A percentile compares a stretch with the other conserved stretches of the same genome.
These are phyloP conservation scores for Dissoconium aciculare DNA, from an alignment of 2,329 filamentous ascomycete genomes.

Conservation along the genomic window DNA sequence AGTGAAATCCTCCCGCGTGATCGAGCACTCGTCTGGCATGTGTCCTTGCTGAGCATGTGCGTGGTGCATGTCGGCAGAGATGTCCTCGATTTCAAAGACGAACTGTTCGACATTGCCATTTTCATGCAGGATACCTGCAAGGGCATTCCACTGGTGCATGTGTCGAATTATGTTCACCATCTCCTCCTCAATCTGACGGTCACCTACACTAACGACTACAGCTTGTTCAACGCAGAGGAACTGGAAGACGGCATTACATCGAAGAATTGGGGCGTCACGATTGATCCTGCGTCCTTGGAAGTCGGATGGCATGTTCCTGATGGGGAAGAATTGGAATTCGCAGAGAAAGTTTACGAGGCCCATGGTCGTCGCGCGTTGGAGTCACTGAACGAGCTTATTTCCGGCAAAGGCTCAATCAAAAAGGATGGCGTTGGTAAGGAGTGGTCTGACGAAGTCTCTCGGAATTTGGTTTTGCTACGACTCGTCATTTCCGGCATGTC, in stretches of 20 bases:
- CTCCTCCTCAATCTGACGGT: constrained; percentile 85
- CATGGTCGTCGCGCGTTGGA: constrained; percentile 65
- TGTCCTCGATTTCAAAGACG: constrained; percentile 73
- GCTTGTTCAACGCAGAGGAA: constrained; percentile 68
- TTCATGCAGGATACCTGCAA: constrained; percentile 96
- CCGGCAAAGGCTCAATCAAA: constrained; percentile 66
- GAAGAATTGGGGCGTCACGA: constrained; percentile 70
- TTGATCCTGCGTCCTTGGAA: constrained; percentile 58
- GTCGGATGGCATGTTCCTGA: constrained; percentile 85
- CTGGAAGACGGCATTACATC: constrained; percentile 57
- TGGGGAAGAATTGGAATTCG: constrained; percentile 69
- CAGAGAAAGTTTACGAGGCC: constrained; percentile 72
- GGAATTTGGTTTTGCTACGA: constrained; percentile 73
- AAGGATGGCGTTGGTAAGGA: constrained; percentile 93
- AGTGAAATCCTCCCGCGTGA: constrained; percentile 87
- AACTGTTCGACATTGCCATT: constrained; percentile 77
- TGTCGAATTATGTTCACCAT: constrained; percentile 96
- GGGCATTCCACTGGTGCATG: constrained; percentile 84
- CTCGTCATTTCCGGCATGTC: constrained; percentile 85
- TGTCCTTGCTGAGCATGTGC: constrained; percentile 95
- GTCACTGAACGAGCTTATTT: constrained; percentile 64
- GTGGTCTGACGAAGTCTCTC: constrained; percentile 92
- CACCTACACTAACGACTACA: constrained; percentile 82
- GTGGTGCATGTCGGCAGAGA: constrained; percentile 89
- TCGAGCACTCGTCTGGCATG: constrained; percentile 85